Conservation (phyloP, 1,284 basidiomycete genomes). For the Abortiporus biennis region DNA sequence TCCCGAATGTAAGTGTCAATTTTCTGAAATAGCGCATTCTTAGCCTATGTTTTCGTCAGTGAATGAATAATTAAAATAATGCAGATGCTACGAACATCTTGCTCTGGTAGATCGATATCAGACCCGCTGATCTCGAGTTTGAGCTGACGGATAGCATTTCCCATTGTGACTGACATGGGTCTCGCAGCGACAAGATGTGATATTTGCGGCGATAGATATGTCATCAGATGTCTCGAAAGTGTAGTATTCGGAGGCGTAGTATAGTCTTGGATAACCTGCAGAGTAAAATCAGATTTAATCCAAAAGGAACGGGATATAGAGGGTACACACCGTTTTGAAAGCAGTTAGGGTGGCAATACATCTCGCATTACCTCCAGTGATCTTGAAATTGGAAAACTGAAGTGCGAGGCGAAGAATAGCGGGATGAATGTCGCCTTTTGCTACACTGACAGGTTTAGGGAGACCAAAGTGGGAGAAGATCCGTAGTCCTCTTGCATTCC, state of each 20-base stretch:
- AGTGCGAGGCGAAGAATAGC: constrained; percentile 72
- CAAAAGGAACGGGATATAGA: constrained; percentile 11
- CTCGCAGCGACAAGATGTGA: constrained; percentile 82
- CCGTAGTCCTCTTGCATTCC: constrained; percentile 47
- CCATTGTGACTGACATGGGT: constrained; percentile 94
- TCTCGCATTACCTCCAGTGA: constrained; percentile 82
- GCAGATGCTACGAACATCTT: constrained; percentile 62
- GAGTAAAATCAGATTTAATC: constrained; percentile 4
- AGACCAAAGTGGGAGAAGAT: constrained; percentile 82
- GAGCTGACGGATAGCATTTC: constrained; percentile 90
- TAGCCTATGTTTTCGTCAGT: constrained; percentile 55
- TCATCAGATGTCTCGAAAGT: constrained; percentile 82
- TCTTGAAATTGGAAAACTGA: constrained; percentile 81
- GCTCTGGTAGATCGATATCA: constrained; percentile 88
- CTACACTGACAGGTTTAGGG: constrained; percentile 51
- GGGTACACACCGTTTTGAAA: constrained; percentile 70
- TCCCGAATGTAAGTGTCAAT: constrained; percentile 95
- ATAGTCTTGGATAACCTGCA: constrained; percentile 84
- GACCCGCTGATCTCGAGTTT: constrained; percentile 94
- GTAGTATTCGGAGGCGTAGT: constrained; percentile 78
- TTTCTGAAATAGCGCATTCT: constrained; percentile 75
- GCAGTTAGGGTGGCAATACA: constrained; percentile 84
- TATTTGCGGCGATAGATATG: constrained; percentile 87
- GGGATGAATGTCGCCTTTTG: constrained; percentile 82
- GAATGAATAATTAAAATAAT: constrained; percentile 2